Evolutionary conservation across 2,329 filamentous ascomycete genomes (phyloP).

Genomic region (Colletotrichum liriopes): DNA sequence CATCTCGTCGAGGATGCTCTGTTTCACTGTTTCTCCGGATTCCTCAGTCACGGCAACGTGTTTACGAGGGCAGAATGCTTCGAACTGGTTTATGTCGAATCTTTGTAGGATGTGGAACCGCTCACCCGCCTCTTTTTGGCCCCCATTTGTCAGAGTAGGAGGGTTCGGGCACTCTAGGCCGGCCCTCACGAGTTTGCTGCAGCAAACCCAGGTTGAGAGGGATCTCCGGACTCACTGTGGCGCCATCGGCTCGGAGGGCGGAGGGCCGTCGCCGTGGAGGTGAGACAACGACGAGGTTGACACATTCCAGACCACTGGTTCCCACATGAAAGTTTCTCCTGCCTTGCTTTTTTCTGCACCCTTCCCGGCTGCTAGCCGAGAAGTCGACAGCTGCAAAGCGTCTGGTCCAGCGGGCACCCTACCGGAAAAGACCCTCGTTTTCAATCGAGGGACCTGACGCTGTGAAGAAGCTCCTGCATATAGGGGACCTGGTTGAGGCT

Average conservation of each 20-base stretch:
- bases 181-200: conserved; percentile 6
- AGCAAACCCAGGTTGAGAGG: conserved; percentile 23
- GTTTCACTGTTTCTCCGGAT: conserved; percentile 8
- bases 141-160: background rate
- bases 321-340: conserved; percentile 33
- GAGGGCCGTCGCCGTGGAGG: conserved; percentile 35
- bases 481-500: conserved; percentile 16
- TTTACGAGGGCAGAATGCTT: background rate
- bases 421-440: background rate
- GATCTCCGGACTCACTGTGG: conserved; percentile 17
- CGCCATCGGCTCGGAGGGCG: conserved; percentile 25
- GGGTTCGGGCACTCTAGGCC: conserved; percentile 15
- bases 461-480: background rate
- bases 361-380: conserved; percentile 21
- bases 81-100: background rate
- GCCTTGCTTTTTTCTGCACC: conserved; percentile 26
- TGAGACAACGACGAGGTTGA: conserved; percentile 36
- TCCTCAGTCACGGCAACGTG: background rate
- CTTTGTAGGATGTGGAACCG: conserved; percentile 11
- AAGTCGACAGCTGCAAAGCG: conserved; percentile 18
- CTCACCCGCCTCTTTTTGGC: conserved; percentile 7
- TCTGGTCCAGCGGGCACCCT: background rate
- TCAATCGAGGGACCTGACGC: background rate
- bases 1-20: background rate
- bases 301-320: conserved; percentile 29